Percentiles rank a stretch among this genome's conserved stretches.
phyloP scores from a whole-genome alignment of 139 green algal species.

The Diplosphaera chodatii region DNA sequence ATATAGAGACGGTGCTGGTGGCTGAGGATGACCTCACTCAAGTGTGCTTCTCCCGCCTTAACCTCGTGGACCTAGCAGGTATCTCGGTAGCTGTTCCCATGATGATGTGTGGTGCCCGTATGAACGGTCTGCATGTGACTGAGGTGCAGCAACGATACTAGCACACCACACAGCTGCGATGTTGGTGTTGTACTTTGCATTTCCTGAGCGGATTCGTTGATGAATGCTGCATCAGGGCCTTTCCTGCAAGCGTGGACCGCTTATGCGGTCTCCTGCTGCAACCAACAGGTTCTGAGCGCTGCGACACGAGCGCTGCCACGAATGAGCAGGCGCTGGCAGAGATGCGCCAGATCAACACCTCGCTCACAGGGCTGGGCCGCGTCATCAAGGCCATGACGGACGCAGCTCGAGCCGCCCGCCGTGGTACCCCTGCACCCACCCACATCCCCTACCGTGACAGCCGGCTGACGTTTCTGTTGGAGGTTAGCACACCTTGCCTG shows the following conservation, averaged over 20 bases:
- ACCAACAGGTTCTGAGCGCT: not conserved
- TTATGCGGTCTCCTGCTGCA: not conserved
- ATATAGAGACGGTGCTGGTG: slow-evolving; percentile 30
- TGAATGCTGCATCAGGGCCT: not conserved
- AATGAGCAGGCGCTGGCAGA: not conserved
- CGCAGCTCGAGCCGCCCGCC: too few species aligned
- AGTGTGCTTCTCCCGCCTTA: slow-evolving; percentile 55
- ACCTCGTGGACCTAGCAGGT: slow-evolving; percentile 93
- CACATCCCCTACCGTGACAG: slow-evolving; percentile 90
- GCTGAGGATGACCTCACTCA: slow-evolving; percentile 36
- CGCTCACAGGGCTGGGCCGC: not conserved
- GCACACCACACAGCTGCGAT: too few species aligned
- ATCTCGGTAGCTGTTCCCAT: too few species aligned
- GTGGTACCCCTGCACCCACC: not conserved
- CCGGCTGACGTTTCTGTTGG: slow-evolving; percentile 86
- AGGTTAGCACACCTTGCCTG: slow-evolving; percentile 43
- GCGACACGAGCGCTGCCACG: not conserved
- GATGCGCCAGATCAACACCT: not conserved
- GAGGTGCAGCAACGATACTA: too few species aligned
- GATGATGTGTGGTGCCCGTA: too few species aligned
- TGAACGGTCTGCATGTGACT: too few species aligned
- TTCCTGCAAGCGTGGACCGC: not conserved
- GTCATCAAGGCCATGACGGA: not conserved
- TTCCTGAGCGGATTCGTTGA: too few species aligned
- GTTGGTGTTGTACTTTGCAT: too few species aligned